These are phyloP conservation scores for Knufia fluminis DNA, from an alignment of 2,329 filamentous ascomycete species.

Conservation along the genomic window DNA sequence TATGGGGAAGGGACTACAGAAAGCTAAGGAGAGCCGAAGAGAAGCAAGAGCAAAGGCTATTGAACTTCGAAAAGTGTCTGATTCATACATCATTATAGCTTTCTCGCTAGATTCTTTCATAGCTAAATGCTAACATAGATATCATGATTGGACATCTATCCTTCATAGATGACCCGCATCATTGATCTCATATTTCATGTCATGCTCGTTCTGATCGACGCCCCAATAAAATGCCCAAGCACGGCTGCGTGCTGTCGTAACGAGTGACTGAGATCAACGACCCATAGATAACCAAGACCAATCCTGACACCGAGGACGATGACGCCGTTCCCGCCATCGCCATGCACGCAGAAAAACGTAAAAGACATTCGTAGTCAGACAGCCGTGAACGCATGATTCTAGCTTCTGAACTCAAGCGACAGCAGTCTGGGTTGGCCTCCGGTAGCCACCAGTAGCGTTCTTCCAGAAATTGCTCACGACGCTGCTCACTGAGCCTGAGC, in stretches of 20 bases:
- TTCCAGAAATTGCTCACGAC: slow-evolving; percentile 37
- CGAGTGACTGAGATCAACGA: background rate
- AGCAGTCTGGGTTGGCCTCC: slow-evolving; percentile 16
- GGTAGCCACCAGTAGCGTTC: slow-evolving; percentile 33
- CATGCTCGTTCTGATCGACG: background rate
- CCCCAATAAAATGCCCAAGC: background rate
- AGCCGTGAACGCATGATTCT: too few relatives aligned
- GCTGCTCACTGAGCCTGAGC: slow-evolving; percentile 26
- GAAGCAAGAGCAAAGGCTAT: background rate
- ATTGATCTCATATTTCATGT: background rate
- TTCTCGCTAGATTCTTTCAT: background rate
- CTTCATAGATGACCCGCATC: slow-evolving; percentile 2
- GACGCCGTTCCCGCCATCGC: background rate
- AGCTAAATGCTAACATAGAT: background rate
- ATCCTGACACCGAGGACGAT: background rate
- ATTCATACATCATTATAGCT: too few relatives aligned
- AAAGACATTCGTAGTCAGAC: background rate
- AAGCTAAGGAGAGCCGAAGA: too few relatives aligned
- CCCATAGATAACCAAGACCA: background rate
- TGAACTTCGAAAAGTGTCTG: background rate
- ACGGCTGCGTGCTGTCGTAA: slow-evolving; percentile 2
- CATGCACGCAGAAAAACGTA: background rate
- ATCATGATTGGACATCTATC: background rate
- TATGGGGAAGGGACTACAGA: too few relatives aligned
- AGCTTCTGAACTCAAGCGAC: background rate